Evolutionary conservation across 176 grass and related monocot genomes (phyloP).

Genomic region (Musa troglodytarum): DNA sequence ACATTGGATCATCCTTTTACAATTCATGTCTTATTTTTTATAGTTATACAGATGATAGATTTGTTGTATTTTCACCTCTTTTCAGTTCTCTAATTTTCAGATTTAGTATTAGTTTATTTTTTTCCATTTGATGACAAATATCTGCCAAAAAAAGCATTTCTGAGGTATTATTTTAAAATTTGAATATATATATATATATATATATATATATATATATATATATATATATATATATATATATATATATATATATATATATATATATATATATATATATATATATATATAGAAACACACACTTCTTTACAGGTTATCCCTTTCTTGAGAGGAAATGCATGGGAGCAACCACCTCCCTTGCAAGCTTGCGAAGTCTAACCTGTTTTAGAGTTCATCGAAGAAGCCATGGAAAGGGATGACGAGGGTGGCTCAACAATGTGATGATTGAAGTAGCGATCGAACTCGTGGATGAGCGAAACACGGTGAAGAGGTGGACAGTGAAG

Average conservation of each 20-base stretch:
- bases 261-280: no score
- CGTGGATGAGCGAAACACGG: no score
- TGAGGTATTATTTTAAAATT: not conserved
- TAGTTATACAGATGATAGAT: not conserved
- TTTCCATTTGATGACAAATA: not conserved
- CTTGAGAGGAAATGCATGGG: conserved; percentile 51
- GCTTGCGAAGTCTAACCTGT: no score
- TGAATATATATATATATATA: no score
- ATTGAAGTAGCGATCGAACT: no score
- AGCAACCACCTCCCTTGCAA: conserved; percentile 36
- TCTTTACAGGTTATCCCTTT: conserved; percentile 56
- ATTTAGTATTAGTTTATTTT: not conserved
- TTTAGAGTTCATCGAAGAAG: no score
- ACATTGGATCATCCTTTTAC: not conserved
- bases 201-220: no score
- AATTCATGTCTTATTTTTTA: not conserved
- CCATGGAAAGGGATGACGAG: no score
- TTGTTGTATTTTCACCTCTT: not conserved
- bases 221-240: no score
- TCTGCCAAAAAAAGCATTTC: not conserved
- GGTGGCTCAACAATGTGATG: no score
- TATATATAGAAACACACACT: not conserved
- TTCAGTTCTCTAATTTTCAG: not conserved
- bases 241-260: no score
- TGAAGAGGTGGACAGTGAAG: no score